These are phyloP conservation scores for Claviceps purpurea DNA, from an alignment of 2,329 filamentous ascomycete genomes.

Conservation along the genomic window DNA sequence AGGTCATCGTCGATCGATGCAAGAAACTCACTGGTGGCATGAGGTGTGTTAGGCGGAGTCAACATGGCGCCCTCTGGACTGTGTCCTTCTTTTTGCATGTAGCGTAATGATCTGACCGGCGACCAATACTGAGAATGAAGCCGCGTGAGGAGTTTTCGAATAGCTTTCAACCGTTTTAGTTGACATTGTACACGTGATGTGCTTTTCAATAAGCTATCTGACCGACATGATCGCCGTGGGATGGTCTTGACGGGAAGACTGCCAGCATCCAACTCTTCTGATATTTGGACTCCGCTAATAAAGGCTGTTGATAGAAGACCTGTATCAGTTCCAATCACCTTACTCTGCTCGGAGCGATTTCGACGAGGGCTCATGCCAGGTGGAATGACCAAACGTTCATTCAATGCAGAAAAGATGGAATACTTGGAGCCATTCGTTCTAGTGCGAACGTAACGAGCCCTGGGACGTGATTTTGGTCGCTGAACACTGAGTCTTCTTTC, in stretches of 20 bases:
- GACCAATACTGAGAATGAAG: conserved; percentile 27
- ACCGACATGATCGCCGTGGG: conserved; percentile 7
- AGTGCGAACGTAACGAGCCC: not conserved
- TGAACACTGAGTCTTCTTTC: not conserved
- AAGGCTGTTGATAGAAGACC: not conserved
- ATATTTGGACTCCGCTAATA: not conserved
- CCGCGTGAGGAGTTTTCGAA: conserved; percentile 26
- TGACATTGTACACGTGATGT: conserved; percentile 20
- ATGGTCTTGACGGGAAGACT: not conserved
- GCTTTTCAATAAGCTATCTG: conserved; percentile 12
- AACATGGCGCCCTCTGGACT: not conserved
- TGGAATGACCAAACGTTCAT: not conserved
- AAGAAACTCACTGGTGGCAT: conserved; percentile 1
- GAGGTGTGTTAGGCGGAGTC: not conserved
- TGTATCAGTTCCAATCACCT: not conserved
- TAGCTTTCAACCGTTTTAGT: conserved; percentile 12
- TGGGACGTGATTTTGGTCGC: not conserved
- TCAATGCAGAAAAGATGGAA: not conserved
- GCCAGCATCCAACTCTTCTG: not conserved
- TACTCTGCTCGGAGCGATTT: not conserved
- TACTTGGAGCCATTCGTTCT: not conserved
- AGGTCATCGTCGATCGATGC: not conserved
- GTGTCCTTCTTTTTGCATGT: conserved; percentile 19
- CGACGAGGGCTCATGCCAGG: not conserved
- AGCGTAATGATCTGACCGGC: conserved; percentile 22